These are phyloP conservation scores for Aaosphaeria arxii DNA, from an alignment of 2,329 filamentous ascomycete species.

Conservation along the genomic window DNA sequence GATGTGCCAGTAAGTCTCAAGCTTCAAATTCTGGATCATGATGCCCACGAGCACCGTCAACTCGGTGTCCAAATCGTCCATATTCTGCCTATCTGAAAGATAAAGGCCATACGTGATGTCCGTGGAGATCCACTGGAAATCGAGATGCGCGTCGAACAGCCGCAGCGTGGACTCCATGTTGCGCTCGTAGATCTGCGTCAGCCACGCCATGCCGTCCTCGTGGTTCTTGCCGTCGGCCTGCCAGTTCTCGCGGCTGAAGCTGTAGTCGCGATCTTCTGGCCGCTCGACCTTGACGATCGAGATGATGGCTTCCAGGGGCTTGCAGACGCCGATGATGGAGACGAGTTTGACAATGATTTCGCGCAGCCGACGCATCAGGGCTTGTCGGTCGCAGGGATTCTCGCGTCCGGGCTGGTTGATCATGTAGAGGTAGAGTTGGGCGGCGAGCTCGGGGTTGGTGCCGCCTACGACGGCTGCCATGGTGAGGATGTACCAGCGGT, in stretches of 20 bases:
- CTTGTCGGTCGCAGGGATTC: conserved; percentile 40
- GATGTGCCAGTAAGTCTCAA: conserved; percentile 55
- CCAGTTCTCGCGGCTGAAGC: conserved; percentile 49
- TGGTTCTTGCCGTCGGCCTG: conserved; percentile 53
- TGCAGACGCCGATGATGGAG: conserved; percentile 56
- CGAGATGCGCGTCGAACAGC: conserved; percentile 14
- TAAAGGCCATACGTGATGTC: conserved; percentile 55
- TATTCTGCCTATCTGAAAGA: conserved; percentile 51
- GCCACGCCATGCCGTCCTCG: conserved; percentile 52
- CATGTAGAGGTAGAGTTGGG: conserved; percentile 55
- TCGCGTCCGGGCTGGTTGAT: conserved; percentile 45
- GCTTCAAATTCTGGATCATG: conserved; percentile 53
- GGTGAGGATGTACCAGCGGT: conserved; percentile 43
- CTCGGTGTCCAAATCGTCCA: conserved; percentile 54
- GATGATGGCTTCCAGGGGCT: conserved; percentile 57
- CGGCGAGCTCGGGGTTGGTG: conserved; percentile 49
- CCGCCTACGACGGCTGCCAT: conserved; percentile 45
- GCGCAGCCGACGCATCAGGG: conserved; percentile 49
- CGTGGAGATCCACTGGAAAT: conserved; percentile 14
- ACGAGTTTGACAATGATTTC: conserved; percentile 59
- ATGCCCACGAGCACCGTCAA: conserved; percentile 52
- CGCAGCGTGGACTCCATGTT: conserved; percentile 33
- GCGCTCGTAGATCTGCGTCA: conserved; percentile 54
- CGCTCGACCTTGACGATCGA: conserved; percentile 50
- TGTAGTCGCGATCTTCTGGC: conserved; percentile 56